Percentiles rank a stretch among this genome's conserved stretches.
Evolutionary conservation across 306 rosid species (phyloP).

Genomic region (Aeschynomene evenia): DNA sequence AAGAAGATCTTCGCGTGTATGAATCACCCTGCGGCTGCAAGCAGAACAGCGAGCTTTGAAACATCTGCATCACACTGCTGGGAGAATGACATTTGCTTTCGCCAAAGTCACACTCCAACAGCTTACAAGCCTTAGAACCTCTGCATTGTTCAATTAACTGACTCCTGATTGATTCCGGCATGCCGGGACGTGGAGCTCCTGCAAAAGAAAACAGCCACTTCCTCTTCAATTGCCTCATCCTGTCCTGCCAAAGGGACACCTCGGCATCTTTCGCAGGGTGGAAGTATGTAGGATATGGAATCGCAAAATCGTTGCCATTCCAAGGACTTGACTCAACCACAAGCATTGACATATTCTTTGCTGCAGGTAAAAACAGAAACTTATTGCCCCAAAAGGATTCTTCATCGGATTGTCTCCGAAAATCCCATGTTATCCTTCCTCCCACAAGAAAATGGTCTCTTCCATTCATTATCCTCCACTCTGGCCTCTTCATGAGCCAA

Average conservation of each 20-base stretch:
- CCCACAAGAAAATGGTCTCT: constrained; percentile 96
- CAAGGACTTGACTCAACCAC: constrained; percentile 99
- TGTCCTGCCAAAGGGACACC: constrained; percentile 57
- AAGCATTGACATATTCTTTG: constrained; percentile 97
- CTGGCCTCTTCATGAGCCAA: constrained; percentile 95
- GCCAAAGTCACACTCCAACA: constrained; percentile 93
- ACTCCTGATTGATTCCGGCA: constrained; percentile 81
- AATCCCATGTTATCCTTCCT: constrained; percentile 97
- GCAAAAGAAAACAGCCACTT: constrained; percentile 95
- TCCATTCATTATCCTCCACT: constrained; percentile 88
- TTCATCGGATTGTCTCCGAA: constrained; percentile 71
- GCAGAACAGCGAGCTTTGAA: constrained; percentile 94
- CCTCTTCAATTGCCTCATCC: constrained; percentile 53
- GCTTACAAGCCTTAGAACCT: constrained; percentile 64
- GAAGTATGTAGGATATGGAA: constrained; percentile 96
- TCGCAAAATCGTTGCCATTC: constrained; percentile 96
- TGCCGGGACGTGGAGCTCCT: constrained; percentile 97
- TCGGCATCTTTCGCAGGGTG: constrained; percentile 95
- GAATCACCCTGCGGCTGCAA: constrained; percentile 99
- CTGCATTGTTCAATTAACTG: constrained; percentile 80
- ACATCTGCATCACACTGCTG: constrained; percentile 96
- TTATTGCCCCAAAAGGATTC: constrained; percentile 90
- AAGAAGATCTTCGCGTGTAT: constrained; percentile 91
- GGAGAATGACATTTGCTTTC: constrained; percentile 99
- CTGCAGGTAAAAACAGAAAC: constrained; percentile 91